Evolutionary conservation across 1,284 basidiomycete genomes (phyloP).

Genomic region (Sphaerobolus stellatus): DNA sequence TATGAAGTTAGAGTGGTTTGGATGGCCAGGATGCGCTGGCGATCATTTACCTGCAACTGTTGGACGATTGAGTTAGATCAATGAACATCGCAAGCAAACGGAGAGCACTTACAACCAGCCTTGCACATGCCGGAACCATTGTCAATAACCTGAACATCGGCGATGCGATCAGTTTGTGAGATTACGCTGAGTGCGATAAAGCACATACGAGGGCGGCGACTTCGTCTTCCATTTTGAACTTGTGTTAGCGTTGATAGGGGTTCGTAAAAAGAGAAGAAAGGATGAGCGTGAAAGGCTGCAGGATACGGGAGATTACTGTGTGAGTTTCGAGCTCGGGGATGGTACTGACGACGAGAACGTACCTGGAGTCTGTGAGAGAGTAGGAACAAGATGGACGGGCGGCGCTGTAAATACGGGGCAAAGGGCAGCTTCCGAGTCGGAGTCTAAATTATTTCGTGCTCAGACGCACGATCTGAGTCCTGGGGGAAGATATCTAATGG

Average conservation of each 20-base stretch:
- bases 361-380: background rate
- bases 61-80: slow-evolving; percentile 11
- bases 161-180: background rate
- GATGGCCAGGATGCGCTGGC: background rate
- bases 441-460: background rate
- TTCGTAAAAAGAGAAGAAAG: slow-evolving; percentile 15
- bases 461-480: too few relatives aligned
- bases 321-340: background rate
- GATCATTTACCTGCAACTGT: slow-evolving; percentile 34
- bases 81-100: background rate
- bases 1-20: background rate
- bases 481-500: too few relatives aligned
- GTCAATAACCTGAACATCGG: slow-evolving; percentile 49
- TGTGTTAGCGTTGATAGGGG: background rate
- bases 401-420: too few relatives aligned
- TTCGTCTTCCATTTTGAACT: slow-evolving; percentile 42
- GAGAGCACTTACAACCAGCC: slow-evolving; percentile 49
- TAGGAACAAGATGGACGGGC: slow-evolving; percentile 2
- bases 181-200: background rate
- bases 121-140: slow-evolving; percentile 74
- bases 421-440: background rate
- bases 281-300: background rate
- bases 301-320: background rate
- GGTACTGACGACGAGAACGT: background rate
- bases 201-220: slow-evolving; percentile 43